phyloP scores from a whole-genome alignment of 768 basidiomycete species.

The Pisolithus albus region DNA sequence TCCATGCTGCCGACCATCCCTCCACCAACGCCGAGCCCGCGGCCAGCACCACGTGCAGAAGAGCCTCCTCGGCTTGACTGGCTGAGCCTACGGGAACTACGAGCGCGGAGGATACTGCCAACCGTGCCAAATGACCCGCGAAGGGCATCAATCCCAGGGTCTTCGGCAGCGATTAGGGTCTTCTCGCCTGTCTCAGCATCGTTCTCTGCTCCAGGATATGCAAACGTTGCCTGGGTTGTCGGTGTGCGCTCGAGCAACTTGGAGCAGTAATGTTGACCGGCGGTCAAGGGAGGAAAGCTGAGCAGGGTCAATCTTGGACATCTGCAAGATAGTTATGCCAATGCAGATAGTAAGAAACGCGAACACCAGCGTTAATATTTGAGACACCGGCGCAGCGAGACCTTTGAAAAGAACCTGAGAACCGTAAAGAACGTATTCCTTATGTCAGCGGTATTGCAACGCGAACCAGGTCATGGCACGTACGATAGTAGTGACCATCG shows the following conservation, averaged over 20 bases:
- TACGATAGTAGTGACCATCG: conserved; percentile 78
- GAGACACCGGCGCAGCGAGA: conserved; percentile 62
- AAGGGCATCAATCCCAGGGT: conserved; percentile 89
- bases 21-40: conserved; percentile 20
- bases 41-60: conserved; percentile 8
- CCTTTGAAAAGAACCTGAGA: conserved; percentile 82
- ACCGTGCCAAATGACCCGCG: conserved; percentile 88
- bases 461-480: conserved; percentile 18
- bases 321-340: conserved; percentile 92
- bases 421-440: not conserved
- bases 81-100: conserved; percentile 46
- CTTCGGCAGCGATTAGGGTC: conserved; percentile 54
- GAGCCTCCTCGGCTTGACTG: conserved; percentile 36
- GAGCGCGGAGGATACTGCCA: conserved; percentile 81
- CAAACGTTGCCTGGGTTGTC: conserved; percentile 36
- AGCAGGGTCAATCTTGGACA: conserved; percentile 89
- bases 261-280: conserved; percentile 81
- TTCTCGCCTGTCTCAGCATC: conserved; percentile 57
- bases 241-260: conserved; percentile 71
- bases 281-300: conserved; percentile 78
- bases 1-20: conserved; percentile 24
- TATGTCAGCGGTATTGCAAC: not conserved
- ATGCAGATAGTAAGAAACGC: conserved; percentile 88
- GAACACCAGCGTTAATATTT: conserved; percentile 88
- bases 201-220: conserved; percentile 10